Percentiles rank a stretch among this genome's conserved stretches.
phyloP scores from a whole-genome alignment of 768 basidiomycete species.

The Vararia minispora region DNA sequence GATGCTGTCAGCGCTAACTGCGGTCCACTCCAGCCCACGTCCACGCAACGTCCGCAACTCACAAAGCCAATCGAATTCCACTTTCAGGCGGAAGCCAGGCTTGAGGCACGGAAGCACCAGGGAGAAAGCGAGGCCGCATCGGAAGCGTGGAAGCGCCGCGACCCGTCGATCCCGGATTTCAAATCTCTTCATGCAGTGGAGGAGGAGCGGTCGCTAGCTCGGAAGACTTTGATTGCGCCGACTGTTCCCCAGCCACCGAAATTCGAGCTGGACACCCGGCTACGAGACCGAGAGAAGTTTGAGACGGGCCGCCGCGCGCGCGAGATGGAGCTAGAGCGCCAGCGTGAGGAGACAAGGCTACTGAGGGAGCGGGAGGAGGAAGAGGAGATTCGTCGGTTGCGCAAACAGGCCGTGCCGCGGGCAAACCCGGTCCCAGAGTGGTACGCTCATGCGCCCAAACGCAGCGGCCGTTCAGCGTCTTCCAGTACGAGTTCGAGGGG shows the following conservation, averaged over 20 bases:
- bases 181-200: conserved; percentile 42
- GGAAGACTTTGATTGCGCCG: conserved; percentile 37
- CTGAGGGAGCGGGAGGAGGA: conserved; percentile 46
- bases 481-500: no score
- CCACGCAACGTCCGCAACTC: conserved; percentile 15
- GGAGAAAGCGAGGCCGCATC: conserved; percentile 12
- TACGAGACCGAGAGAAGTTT: conserved; percentile 53
- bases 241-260: conserved; percentile 34
- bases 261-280: conserved; percentile 44
- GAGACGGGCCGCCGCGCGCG: conserved; percentile 46
- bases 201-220: conserved; percentile 24
- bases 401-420: conserved; percentile 52
- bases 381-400: conserved; percentile 45
- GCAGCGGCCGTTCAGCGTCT: conserved; percentile 21
- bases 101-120: conserved; percentile 35
- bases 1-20: not conserved
- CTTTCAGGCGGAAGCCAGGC: conserved; percentile 38
- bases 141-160: no score
- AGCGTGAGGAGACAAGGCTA: conserved; percentile 34
- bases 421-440: conserved; percentile 69
- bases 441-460: conserved; percentile 64
- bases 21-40: conserved; percentile 1
- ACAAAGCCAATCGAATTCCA: conserved; percentile 37
- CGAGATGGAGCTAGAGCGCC: conserved; percentile 38
- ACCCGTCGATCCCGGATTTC: conserved; percentile 38